phyloP scores from a whole-genome alignment of 306 rosid species.

The Delonix regia region DNA sequence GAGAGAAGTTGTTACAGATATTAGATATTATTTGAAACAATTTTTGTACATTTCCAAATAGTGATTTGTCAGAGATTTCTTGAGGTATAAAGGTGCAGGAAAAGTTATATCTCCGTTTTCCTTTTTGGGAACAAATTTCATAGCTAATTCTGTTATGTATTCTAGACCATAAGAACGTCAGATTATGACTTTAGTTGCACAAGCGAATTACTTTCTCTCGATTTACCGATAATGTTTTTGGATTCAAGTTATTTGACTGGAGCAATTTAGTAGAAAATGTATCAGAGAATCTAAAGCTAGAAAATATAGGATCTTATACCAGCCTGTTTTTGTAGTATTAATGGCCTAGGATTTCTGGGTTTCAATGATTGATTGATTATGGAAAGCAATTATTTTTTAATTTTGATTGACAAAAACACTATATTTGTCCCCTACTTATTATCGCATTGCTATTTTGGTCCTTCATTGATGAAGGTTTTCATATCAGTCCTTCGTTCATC shows the following conservation, averaged over 20 bases:
- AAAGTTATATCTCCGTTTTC: background rate
- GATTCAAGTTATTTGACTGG: background rate
- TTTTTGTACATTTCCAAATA: background rate
- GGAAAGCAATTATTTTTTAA: background rate
- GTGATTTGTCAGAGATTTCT: background rate
- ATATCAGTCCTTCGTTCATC: too few relatives aligned
- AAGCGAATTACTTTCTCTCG: background rate
- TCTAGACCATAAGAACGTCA: background rate
- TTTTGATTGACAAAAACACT: too few relatives aligned
- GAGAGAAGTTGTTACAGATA: background rate
- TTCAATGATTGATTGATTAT: background rate
- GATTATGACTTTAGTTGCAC: background rate
- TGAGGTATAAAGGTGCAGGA: background rate
- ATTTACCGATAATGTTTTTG: background rate
- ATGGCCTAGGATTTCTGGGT: background rate
- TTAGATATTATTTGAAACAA: conserved; percentile 15
- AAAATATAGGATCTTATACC: background rate
- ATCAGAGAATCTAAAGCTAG: background rate
- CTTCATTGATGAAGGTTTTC: too few relatives aligned
- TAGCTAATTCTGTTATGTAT: background rate
- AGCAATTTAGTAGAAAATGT: background rate
- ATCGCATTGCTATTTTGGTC: too few relatives aligned
- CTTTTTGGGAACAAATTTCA: background rate
- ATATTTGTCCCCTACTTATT: too few relatives aligned
- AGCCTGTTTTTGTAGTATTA: background rate